Evolutionary conservation across 768 basidiomycete genomes (phyloP), one percentile per base, ranked within the genome.

Genomic region (Hirschioporus abietinus): DNA sequence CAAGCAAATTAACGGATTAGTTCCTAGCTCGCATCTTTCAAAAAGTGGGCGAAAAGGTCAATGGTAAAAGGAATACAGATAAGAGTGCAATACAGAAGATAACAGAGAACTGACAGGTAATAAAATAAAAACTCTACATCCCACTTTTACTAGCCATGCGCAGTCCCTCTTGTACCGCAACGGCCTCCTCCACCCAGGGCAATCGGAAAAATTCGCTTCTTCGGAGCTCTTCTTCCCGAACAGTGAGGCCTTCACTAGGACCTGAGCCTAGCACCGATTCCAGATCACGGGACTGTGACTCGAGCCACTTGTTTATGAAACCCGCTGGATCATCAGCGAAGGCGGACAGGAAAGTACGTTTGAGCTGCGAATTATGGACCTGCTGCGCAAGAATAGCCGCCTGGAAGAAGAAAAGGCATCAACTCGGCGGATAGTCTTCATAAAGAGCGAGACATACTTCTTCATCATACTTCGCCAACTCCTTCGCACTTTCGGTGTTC

Each of bases 131-230:
- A 63, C 25, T 65, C 66, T 70, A 82, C 68, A 78, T 77, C 78
- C 80, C 79, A 7, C 77, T 82, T 74, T 76, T 83, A 23, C 79
- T 76, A 15, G 89, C 89, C 64, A 92, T 75, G 36, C 91, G 84
- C 74, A 88, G 79, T 0, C 93, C 92, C 71, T 96, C 93, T 71
- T 93, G 90, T 24, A 96, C 85, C 8, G 90, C 88, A 64, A 95
- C 88, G 7, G 93, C 94, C 80, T 88, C 87, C 71, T 91, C 89
- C 15, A 97, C 94, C 95, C 95, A 98, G 4, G 94, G 92, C 73
- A 96, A 76, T 68, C 84, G 82, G 84, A 97, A 98, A 78, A 95
- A 91, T 74, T 97, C 95, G 72, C 92, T 95, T 64, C 93, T 79
- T 68, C 89, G 84, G 65, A 97, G 78, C 74, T 97, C 95, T 70